These are phyloP conservation scores for Acmispon strigosus DNA, from an alignment of 306 rosid genomes.

Conservation along the genomic window DNA sequence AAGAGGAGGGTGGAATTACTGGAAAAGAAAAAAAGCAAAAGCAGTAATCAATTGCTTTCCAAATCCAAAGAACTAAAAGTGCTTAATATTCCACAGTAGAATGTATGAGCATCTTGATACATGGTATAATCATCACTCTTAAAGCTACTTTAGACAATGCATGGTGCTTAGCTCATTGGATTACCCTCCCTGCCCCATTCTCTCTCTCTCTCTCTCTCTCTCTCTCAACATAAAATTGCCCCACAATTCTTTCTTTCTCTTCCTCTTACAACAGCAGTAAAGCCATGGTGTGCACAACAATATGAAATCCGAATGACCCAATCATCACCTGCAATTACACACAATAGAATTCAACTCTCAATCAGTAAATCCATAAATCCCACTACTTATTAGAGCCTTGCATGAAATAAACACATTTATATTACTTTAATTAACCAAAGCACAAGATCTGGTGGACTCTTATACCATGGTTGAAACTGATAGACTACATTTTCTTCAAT, in stretches of 20 bases:
- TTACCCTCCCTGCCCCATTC: slow-evolving; percentile 14
- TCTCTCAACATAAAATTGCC: slow-evolving; percentile 2
- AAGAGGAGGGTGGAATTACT: neutral
- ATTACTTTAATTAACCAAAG: no score
- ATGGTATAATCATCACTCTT: slow-evolving; percentile 55
- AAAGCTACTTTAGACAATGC: slow-evolving; percentile 52
- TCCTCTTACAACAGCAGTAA: slow-evolving; percentile 37
- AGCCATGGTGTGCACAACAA: slow-evolving; percentile 36
- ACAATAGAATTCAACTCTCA: slow-evolving; percentile 19
- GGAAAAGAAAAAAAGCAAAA: slow-evolving; percentile 17
- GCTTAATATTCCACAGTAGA: slow-evolving; percentile 53
- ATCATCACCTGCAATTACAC: slow-evolving; percentile 60
- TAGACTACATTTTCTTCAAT: no score
- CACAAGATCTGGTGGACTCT: no score
- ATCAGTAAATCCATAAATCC: slow-evolving; percentile 31
- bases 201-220: slow-evolving; percentile 12
- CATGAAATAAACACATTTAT: neutral
- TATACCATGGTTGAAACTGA: no score
- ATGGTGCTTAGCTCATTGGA: slow-evolving; percentile 7
- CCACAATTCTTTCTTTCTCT: slow-evolving; percentile 13
- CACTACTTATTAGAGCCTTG: neutral
- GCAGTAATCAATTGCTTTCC: slow-evolving; percentile 34
- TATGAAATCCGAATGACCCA: slow-evolving; percentile 41
- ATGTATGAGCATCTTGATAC: slow-evolving; percentile 52
- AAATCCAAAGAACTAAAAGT: slow-evolving; percentile 44